Evolutionary conservation across 2,329 filamentous ascomycete genomes (phyloP).

Genomic region (Botrytis pseudocinerea): DNA sequence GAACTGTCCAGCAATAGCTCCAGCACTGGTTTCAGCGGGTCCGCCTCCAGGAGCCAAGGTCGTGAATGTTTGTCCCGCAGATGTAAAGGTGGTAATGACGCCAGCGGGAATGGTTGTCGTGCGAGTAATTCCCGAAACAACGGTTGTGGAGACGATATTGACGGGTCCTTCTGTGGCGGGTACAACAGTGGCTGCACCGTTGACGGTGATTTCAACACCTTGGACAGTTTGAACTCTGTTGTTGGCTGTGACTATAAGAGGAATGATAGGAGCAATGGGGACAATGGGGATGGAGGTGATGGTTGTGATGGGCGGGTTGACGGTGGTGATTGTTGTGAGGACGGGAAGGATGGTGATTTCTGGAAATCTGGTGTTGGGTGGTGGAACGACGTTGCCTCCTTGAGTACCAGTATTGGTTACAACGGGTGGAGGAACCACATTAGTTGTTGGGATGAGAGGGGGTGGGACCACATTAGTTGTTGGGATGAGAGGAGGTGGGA

Average conservation of each 20-base stretch:
- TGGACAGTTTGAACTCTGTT: background rate
- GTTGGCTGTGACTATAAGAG: background rate
- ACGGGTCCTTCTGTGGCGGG: background rate
- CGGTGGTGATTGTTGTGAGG: conserved; percentile 14
- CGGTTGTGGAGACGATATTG: background rate
- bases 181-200: background rate
- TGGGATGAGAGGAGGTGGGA: background rate
- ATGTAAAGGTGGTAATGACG: background rate
- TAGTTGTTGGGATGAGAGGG: background rate
- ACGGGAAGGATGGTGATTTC: conserved; percentile 15
- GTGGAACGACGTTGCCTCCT: background rate
- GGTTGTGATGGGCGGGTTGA: conserved; percentile 17
- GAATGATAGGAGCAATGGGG: background rate
- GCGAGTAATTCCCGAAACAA: background rate
- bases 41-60: background rate
- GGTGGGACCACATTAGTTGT: background rate
- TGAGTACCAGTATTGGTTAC: background rate
- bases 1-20: background rate
- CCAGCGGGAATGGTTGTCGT: conserved; percentile 4
- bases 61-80: conserved; percentile 7
- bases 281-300: conserved; percentile 4
- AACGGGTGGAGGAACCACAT: background rate
- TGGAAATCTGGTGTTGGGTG: conserved; percentile 9
- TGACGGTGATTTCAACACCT: background rate
- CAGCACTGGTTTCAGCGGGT: background rate